Conservation (phyloP, 2,329 filamentous ascomycete genomes). For the Aureobasidium sp. region DNA sequence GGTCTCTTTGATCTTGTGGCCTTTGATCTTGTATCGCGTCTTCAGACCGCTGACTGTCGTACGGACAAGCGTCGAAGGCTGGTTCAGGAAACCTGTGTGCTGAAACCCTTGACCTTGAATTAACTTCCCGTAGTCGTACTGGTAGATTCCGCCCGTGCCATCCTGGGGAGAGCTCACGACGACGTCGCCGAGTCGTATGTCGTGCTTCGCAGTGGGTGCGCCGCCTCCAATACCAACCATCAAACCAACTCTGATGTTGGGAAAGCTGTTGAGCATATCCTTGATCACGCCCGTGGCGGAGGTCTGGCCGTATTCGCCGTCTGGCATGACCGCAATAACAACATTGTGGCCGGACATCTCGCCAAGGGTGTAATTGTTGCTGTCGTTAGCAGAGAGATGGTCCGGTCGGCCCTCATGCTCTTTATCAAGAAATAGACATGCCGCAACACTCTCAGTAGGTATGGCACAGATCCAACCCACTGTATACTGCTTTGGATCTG, state of each 20-base stretch:
- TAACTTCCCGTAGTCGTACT: slow-evolving; percentile 21
- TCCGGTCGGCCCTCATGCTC: not conserved
- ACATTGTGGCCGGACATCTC: slow-evolving; percentile 27
- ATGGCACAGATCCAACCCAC: slow-evolving; percentile 19
- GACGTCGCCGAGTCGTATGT: slow-evolving; percentile 24
- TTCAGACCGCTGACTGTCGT: not conserved
- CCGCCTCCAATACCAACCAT: slow-evolving; percentile 22
- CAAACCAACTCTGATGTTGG: slow-evolving; percentile 16
- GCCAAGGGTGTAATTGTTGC: slow-evolving; percentile 25
- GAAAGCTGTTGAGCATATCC: slow-evolving; percentile 15
- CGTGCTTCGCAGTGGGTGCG: slow-evolving; percentile 14
- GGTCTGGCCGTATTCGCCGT: slow-evolving; percentile 17
- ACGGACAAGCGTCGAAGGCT: not conserved
- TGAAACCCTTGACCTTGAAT: not conserved
- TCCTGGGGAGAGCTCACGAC: slow-evolving; percentile 19
- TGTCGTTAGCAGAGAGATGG: slow-evolving; percentile 5
- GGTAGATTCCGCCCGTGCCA: slow-evolving; percentile 18
- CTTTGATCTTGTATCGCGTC: not conserved
- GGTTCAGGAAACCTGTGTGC: not conserved
- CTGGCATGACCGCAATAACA: slow-evolving; percentile 24
- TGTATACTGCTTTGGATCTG: slow-evolving; percentile 12
- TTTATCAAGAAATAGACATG: not conserved
- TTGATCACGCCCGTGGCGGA: slow-evolving; percentile 18
- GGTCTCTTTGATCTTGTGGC: not conserved
- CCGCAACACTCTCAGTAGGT: not conserved